Percentiles rank a stretch among this genome's conserved stretches.
Conservation (phyloP, 208 protist genomes). For the Giardia muris region DNA sequence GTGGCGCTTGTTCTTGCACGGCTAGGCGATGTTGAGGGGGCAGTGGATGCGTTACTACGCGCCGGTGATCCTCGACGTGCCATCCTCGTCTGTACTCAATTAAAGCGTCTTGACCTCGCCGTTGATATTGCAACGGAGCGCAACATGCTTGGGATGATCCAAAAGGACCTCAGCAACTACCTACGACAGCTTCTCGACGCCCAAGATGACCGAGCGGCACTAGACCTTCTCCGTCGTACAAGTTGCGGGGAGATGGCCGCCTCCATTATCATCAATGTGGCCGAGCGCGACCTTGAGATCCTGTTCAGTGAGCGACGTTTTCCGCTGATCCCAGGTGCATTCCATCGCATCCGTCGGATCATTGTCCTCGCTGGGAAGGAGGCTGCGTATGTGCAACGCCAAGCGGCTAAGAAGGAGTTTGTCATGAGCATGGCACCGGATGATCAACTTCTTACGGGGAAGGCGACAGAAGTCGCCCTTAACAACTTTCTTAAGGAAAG, state of each 20-base stretch:
- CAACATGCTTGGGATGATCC: not conserved
- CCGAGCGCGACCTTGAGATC: not conserved
- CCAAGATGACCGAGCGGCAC: constrained; percentile 5
- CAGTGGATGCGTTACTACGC: not conserved
- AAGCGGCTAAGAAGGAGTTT: not conserved
- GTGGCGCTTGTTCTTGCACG: not conserved
- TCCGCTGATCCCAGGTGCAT: not conserved
- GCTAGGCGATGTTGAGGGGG: constrained; percentile 23
- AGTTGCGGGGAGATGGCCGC: constrained; percentile 9
- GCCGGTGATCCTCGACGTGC: not conserved
- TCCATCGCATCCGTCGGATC: not conserved
- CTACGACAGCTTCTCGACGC: constrained; percentile 1
- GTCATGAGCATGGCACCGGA: not conserved
- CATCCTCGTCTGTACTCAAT: not conserved
- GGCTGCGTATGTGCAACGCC: not conserved
- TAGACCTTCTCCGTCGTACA: constrained; percentile 1
- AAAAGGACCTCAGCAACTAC: not conserved
- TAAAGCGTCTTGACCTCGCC: constrained; percentile 19
- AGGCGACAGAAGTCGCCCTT: not conserved
- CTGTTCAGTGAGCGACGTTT: not conserved
- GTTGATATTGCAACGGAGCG: not conserved
- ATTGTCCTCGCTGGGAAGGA: constrained; percentile 23
- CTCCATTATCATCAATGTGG: not conserved
- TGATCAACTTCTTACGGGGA: not conserved
- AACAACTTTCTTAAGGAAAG: not conserved